Evolutionary conservation across 148 eudicot genomes (phyloP).

Genomic region (Heliosperma pusillum): DNA sequence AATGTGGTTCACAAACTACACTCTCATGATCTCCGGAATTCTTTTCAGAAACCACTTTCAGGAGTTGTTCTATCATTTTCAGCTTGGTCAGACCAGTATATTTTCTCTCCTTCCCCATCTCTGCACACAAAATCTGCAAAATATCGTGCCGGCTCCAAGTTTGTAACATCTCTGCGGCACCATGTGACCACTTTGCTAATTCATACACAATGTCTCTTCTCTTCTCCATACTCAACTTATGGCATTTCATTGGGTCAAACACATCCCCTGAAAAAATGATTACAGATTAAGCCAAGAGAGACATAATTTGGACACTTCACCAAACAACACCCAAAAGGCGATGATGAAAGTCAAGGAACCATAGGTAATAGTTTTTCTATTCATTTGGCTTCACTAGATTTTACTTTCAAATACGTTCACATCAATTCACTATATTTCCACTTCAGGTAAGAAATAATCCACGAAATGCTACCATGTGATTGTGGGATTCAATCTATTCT

Average conservation of each 20-base stretch:
- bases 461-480: too few species aligned
- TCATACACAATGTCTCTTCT: conserved; percentile 70
- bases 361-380: too few species aligned
- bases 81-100: conserved; percentile 78
- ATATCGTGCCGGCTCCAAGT: conserved; percentile 89
- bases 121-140: conserved; percentile 67
- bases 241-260: conserved; percentile 57
- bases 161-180: conserved; percentile 59
- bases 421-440: too few species aligned
- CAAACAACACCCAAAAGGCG: not conserved
- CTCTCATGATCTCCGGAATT: conserved; percentile 28
- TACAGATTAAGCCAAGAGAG: conserved; percentile 8
- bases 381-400: too few species aligned
- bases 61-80: conserved; percentile 74
- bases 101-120: conserved; percentile 91
- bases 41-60: conserved; percentile 67
- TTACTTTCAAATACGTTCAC: too few species aligned
- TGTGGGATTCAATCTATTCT: too few species aligned
- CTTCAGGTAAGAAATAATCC: too few species aligned
- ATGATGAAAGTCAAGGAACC: not conserved
- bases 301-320: not conserved
- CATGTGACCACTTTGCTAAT: conserved; percentile 58
- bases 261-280: conserved; percentile 35
- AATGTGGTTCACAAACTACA: conserved; percentile 22
- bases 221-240: conserved; percentile 69